Conservation (phyloP, 1,139 yeast genomes). For the Yamadazyma sp. region DNA sequence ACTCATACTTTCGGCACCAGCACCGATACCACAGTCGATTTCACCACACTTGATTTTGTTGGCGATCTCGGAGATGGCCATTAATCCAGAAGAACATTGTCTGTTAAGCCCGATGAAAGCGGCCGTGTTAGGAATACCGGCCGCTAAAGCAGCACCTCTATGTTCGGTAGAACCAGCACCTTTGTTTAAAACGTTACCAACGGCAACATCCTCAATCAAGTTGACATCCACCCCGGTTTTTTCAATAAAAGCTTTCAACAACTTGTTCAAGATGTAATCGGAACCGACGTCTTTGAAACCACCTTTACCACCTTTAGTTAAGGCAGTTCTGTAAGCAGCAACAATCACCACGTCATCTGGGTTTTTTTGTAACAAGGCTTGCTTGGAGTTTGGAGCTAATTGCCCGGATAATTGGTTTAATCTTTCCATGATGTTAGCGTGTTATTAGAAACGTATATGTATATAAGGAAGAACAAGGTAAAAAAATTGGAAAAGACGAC, state of each 20-base stretch:
- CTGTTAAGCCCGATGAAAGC: conserved; percentile 86
- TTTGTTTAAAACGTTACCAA: conserved; percentile 84
- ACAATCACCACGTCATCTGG: conserved; percentile 87
- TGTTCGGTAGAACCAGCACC: conserved; percentile 95
- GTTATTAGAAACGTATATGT: neutral
- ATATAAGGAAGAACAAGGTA: neutral
- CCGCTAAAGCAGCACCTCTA: conserved; percentile 66
- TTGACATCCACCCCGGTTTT: conserved; percentile 63
- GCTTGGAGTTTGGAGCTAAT: conserved; percentile 48
- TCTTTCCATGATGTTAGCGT: conserved; percentile 49
- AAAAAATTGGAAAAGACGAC: neutral
- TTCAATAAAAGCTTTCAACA: conserved; percentile 61
- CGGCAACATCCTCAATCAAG: conserved; percentile 76
- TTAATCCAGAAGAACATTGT: conserved; percentile 92
- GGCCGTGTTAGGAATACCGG: conserved; percentile 53
- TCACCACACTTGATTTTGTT: conserved; percentile 85
- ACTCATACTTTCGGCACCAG: conserved; percentile 93
- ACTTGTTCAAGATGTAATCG: conserved; percentile 68
- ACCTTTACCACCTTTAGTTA: conserved; percentile 85
- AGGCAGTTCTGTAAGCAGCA: conserved; percentile 86
- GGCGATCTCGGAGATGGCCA: conserved; percentile 88
- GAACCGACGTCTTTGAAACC: conserved; percentile 72
- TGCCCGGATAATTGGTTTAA: conserved; percentile 60
- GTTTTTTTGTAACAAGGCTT: conserved; percentile 51
- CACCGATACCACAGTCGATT: conserved; percentile 86